phyloP scores from a whole-genome alignment of 768 basidiomycete genomes.

The Boletus rubroflammeus region DNA sequence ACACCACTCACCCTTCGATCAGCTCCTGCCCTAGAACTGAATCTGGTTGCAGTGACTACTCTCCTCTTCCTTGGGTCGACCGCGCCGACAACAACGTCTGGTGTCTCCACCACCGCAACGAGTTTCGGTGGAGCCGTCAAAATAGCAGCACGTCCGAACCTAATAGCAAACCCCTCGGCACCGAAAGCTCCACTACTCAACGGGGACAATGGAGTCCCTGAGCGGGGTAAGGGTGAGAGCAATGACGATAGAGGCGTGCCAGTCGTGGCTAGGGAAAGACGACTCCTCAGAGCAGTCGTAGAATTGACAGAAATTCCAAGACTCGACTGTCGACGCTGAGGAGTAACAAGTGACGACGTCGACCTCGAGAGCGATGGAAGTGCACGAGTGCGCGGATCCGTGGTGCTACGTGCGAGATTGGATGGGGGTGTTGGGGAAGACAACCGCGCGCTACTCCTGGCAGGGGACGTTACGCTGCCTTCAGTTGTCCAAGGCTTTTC shows the following conservation, averaged over 20 bases:
- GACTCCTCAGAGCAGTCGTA: conserved; percentile 37
- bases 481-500: conserved; percentile 15
- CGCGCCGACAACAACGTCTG: conserved; percentile 86
- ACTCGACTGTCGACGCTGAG: conserved; percentile 35
- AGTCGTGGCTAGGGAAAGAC: conserved; percentile 41
- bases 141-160: conserved; percentile 69
- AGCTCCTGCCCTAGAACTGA: conserved; percentile 79
- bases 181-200: conserved; percentile 20
- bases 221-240: conserved; percentile 28
- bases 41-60: conserved; percentile 84
- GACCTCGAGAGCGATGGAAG: conserved; percentile 55
- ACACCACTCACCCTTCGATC: conserved; percentile 64
- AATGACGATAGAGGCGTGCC: conserved; percentile 38
- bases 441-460: conserved; percentile 18
- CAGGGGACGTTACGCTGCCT: conserved; percentile 23
- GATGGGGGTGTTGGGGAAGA: conserved; percentile 29
- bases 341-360: conserved; percentile 42
- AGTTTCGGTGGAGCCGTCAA: conserved; percentile 82
- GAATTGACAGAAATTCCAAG: conserved; percentile 35
- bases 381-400: conserved; percentile 40
- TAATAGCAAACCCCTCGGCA: conserved; percentile 39
- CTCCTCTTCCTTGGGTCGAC: conserved; percentile 81
- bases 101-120: conserved; percentile 79
- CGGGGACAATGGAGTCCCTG: conserved; percentile 35
- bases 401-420: conserved; percentile 15